Percentiles rank a stretch among this genome's conserved stretches.
Conservation (phyloP, 352 stramenopile genomes). For the Pythium phragmitis region DNA sequence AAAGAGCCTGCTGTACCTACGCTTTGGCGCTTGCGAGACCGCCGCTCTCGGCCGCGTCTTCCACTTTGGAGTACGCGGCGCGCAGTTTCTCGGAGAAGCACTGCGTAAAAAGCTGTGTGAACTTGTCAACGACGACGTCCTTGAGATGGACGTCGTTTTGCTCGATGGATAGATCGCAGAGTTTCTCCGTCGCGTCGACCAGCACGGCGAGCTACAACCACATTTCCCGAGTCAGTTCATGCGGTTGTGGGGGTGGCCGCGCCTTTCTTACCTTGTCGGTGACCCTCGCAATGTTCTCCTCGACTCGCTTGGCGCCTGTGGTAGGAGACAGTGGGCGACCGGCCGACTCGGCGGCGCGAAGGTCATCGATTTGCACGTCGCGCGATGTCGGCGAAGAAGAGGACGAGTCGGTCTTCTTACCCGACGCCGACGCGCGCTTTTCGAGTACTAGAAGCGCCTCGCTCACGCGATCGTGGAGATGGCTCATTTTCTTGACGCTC, state of each 20-base stretch:
- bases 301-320: constrained; percentile 51
- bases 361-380: constrained; percentile 45
- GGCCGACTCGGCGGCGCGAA: constrained; percentile 47
- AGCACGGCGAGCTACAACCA: constrained; percentile 43
- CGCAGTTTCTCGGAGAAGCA: constrained; percentile 75
- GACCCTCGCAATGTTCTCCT: constrained; percentile 66
- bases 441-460: constrained; percentile 69
- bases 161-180: constrained; percentile 74
- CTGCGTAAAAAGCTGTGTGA: constrained; percentile 67
- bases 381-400: not conserved
- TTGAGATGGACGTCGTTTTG: constrained; percentile 76
- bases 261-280: constrained; percentile 51
- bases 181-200: constrained; percentile 60
- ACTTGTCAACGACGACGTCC: constrained; percentile 62
- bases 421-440: constrained; percentile 41
- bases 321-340: constrained; percentile 34
- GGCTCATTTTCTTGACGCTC: constrained; percentile 56
- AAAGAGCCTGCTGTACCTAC: not conserved
- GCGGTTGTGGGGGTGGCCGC: not conserved
- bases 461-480: constrained; percentile 64
- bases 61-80: constrained; percentile 57
- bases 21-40: constrained; percentile 3
- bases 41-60: constrained; percentile 34
- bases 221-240: too few relatives aligned
- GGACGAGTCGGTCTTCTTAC: constrained; percentile 27